Evolutionary conservation across 441 rosid species (phyloP), one percentile per base, ranked within the genome.

Genomic region (Syzygium syzygioides): DNA sequence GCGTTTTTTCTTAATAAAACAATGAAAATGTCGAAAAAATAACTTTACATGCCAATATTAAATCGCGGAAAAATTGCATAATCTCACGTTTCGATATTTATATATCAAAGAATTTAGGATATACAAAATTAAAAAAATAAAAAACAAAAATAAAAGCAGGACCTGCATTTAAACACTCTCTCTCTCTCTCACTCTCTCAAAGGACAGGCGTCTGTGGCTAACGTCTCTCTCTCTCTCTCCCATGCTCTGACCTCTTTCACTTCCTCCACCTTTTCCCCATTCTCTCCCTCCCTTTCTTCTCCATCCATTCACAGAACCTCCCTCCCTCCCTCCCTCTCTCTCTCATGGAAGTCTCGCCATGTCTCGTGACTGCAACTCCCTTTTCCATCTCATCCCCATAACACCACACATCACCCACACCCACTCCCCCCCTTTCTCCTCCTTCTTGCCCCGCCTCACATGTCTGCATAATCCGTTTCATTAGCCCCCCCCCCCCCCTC

Each of bases 311-410:
- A 76, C 30, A 86, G 34, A 88, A 83, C 88, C 87, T 88, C 59
- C 59, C 90, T 89, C 91, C 80, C 87, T 28, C 87, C 85, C 87
- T 62, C 90, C 66, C 87, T 53, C 64, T 71, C 57, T 85, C 30
- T 90, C 91, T 90, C 91, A 89, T 90, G 90, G 79, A 86, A 54
- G 50, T 53, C 86, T 86, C 26, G 86, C 87, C 86, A 32, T 91
- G 85, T 71, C 89, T 64, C 93, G 90, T 92, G 91, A 88, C 90
- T 90, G 53, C 88, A 62, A 12, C 89, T 52, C 87, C 55, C 60
- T 23, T 48, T 53, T 4, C 64, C 6, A 28, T 55, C 57, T 20
- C 48, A 2, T 26, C 54, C 60, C 45, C 85, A 18, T 68, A 41
- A 76, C 53, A 45, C 48, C 45, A 41, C 45, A 5, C 45, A 41